Evolutionary conservation across 257 asterid species (phyloP).

Genomic region (Solanum sitiens): DNA sequence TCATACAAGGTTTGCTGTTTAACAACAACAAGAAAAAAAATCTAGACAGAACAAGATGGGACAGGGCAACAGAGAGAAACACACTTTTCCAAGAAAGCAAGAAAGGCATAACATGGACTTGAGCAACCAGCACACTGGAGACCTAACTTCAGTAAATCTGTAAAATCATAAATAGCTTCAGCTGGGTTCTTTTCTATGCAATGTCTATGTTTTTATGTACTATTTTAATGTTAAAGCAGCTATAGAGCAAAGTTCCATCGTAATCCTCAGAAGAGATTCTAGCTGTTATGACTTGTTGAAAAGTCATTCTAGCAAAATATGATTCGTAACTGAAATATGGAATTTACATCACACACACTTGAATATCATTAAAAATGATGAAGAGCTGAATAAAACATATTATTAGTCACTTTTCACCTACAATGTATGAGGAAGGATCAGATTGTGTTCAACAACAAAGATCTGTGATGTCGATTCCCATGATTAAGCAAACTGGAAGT

Average conservation of each 20-base stretch:
- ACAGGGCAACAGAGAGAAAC: neutral
- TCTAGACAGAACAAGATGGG: neutral
- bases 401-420: neutral
- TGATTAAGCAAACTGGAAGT: neutral
- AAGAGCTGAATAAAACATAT: neutral
- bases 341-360: neutral
- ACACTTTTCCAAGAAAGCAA: neutral
- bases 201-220: neutral
- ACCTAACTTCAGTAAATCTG: neutral
- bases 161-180: neutral
- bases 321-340: neutral
- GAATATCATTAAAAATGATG: neutral
- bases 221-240: neutral
- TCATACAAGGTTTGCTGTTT: neutral
- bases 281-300: neutral
- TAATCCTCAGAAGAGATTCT: neutral
- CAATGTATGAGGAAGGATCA: neutral
- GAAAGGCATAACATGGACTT: neutral
- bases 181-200: neutral
- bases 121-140: neutral
- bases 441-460: neutral
- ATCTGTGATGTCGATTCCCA: neutral
- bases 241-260: neutral
- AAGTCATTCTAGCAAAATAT: neutral
- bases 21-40: neutral